Evolutionary conservation across 2,329 filamentous ascomycete species (phyloP).

Genomic region (Ambrosiella xylebori): DNA sequence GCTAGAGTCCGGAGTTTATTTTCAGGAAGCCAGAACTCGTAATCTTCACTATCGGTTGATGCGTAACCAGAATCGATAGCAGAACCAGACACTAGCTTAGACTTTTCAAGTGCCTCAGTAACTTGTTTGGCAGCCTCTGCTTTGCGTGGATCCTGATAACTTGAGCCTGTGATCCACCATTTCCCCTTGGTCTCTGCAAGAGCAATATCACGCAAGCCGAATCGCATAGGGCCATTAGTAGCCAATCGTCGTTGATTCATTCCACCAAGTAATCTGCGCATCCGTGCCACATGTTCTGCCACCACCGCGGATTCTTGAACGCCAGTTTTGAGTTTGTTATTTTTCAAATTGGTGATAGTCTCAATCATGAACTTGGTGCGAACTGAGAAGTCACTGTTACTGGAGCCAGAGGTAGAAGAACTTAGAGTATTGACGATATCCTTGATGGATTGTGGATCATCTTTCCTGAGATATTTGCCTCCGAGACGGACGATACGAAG

Average conservation of each 20-base stretch:
- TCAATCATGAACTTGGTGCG: conserved; percentile 97
- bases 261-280: conserved; percentile 74
- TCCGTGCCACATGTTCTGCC: conserved; percentile 67
- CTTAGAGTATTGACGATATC: conserved; percentile 71
- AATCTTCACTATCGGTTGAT: conserved; percentile 28
- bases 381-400: conserved; percentile 57
- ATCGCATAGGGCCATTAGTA: conserved; percentile 62
- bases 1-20: conserved; percentile 48
- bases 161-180: conserved; percentile 98
- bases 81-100: background rate
- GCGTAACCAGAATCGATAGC: conserved; percentile 12
- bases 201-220: conserved; percentile 66
- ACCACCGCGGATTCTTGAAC: conserved; percentile 52
- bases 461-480: conserved; percentile 68
- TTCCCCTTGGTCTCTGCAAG: conserved; percentile 77
- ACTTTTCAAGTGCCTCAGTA: background rate
- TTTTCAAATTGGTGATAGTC: conserved; percentile 84
- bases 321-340: conserved; percentile 72
- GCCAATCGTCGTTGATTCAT: conserved; percentile 51
- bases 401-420: conserved; percentile 46
- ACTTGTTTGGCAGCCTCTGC: conserved; percentile 12
- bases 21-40: conserved; percentile 42
- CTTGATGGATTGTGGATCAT: conserved; percentile 76
- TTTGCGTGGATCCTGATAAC: conserved; percentile 37
- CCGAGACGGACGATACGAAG: conserved; percentile 68